These are phyloP conservation scores for Plantago elongata DNA, from an alignment of 257 asterid genomes.

Conservation along the genomic window DNA sequence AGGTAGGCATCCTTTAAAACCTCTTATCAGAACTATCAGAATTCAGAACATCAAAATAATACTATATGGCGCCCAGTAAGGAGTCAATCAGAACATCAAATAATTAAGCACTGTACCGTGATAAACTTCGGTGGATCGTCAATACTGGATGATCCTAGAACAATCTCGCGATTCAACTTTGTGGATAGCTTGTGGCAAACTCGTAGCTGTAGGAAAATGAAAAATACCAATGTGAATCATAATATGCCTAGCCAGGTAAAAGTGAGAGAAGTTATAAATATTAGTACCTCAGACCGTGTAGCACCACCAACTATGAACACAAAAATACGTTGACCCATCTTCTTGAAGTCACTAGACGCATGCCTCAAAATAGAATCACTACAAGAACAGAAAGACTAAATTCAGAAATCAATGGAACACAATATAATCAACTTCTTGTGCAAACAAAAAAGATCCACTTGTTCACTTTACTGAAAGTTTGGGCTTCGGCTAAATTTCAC, in stretches of 20 bases:
- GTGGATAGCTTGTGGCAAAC: slow-evolving; percentile 86
- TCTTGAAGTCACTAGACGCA: slow-evolving; percentile 91
- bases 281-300: slow-evolving; percentile 92
- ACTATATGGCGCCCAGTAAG: too few relatives aligned
- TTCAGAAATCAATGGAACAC: background rate
- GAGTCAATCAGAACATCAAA: slow-evolving; percentile 13
- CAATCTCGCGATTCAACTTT: slow-evolving; percentile 78
- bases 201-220: slow-evolving; percentile 59
- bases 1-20: too few relatives aligned
- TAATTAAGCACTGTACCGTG: slow-evolving; percentile 50
- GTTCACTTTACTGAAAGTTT: slow-evolving; percentile 6
- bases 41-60: too few relatives aligned
- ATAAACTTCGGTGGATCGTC: slow-evolving; percentile 95
- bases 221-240: slow-evolving; percentile 11
- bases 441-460: background rate
- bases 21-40: too few relatives aligned
- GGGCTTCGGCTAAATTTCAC: slow-evolving; percentile 1
- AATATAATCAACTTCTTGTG: slow-evolving; percentile 1
- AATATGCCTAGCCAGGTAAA: slow-evolving; percentile 5
- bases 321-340: slow-evolving; percentile 95
- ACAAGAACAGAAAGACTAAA: slow-evolving; percentile 23
- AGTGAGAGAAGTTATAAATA: background rate
- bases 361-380: slow-evolving; percentile 92
- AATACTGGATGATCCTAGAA: slow-evolving; percentile 93
- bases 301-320: slow-evolving; percentile 98